Conservation (phyloP, 331 rosid species). For the Stylosanthes scabra region DNA sequence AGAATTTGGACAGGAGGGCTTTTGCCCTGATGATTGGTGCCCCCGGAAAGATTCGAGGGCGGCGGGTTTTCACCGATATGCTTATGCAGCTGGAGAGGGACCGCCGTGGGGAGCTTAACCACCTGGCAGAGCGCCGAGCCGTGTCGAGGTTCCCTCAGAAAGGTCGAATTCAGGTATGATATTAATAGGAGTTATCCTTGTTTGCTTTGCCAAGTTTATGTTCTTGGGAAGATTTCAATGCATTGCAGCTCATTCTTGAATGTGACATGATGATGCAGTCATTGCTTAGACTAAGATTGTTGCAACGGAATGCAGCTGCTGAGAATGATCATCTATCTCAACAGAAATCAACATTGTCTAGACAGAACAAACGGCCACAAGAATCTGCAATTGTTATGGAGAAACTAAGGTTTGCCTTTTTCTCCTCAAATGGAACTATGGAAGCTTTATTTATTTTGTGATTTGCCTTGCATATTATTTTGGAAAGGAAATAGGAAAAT, state of each 20-base stretch:
- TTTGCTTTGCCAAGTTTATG: not conserved
- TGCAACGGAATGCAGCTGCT: slow-evolving; percentile 54
- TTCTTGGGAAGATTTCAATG: not conserved
- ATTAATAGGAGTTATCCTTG: not conserved
- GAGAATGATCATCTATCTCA: slow-evolving; percentile 35
- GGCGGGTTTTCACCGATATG: slow-evolving; percentile 71
- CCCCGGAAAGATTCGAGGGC: slow-evolving; percentile 67
- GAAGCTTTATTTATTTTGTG: not conserved
- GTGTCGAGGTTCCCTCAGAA: slow-evolving; percentile 76
- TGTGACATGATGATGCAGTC: slow-evolving; percentile 56
- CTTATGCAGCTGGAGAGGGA: slow-evolving; percentile 74
- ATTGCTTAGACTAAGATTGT: slow-evolving; percentile 65
- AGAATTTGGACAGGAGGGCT: slow-evolving; percentile 44
- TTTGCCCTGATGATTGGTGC: slow-evolving; percentile 36
- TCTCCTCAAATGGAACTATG: not conserved
- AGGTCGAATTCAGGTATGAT: slow-evolving; percentile 86
- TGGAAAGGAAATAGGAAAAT: not conserved
- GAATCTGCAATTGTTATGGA: slow-evolving; percentile 72
- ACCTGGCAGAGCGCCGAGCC: slow-evolving; percentile 52
- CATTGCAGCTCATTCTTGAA: not conserved
- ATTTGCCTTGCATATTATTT: not conserved
- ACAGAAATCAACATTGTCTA: slow-evolving; percentile 39
- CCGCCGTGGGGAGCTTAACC: slow-evolving; percentile 62
- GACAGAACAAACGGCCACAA: slow-evolving; percentile 44
- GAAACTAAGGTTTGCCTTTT: slow-evolving; percentile 69